A percentile compares a stretch with the other conserved stretches of the same genome.
Evolutionary conservation across 441 rosid genomes (phyloP).

Genomic region (Pelargonium fulgidum): DNA sequence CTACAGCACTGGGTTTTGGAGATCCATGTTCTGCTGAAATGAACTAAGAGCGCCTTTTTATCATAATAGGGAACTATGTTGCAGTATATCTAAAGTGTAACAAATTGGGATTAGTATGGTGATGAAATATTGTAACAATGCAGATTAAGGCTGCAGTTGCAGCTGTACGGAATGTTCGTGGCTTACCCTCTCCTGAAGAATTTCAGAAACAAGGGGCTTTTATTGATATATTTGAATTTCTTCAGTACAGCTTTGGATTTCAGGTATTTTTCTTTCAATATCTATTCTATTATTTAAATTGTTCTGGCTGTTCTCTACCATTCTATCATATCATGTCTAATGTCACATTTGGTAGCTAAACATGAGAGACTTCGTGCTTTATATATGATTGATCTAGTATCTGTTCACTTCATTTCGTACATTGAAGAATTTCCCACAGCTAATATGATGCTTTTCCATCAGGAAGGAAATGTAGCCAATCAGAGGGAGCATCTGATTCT

Average conservation of each 20-base stretch:
- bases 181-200: constrained; percentile 52
- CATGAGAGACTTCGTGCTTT: constrained; percentile 5
- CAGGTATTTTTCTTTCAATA: constrained; percentile 46
- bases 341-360: constrained; percentile 13
- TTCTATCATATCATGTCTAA: constrained; percentile 5
- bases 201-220: constrained; percentile 45
- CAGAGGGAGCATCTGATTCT: constrained; percentile 94
- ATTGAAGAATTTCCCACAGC: constrained; percentile 6
- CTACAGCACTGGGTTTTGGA: too few relatives aligned
- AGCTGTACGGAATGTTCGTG: constrained; percentile 57
- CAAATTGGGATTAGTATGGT: constrained; percentile 13
- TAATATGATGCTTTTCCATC: constrained; percentile 22
- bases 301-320: too few relatives aligned
- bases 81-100: constrained; percentile 14
- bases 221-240: constrained; percentile 74
- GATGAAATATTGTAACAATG: constrained; percentile 3
- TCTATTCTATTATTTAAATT: too few relatives aligned
- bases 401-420: constrained; percentile 6
- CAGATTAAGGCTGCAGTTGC: constrained; percentile 85
- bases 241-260: constrained; percentile 75
- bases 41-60: too few relatives aligned
- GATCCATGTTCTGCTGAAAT: too few relatives aligned
- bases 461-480: constrained; percentile 86
- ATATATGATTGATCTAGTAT: background rate
- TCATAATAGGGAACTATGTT: constrained; percentile 9